Percentiles rank a stretch among this genome's conserved stretches.
These are phyloP conservation scores for Auriscalpium microsporum DNA, from an alignment of 768 basidiomycete genomes.

Conservation along the genomic window DNA sequence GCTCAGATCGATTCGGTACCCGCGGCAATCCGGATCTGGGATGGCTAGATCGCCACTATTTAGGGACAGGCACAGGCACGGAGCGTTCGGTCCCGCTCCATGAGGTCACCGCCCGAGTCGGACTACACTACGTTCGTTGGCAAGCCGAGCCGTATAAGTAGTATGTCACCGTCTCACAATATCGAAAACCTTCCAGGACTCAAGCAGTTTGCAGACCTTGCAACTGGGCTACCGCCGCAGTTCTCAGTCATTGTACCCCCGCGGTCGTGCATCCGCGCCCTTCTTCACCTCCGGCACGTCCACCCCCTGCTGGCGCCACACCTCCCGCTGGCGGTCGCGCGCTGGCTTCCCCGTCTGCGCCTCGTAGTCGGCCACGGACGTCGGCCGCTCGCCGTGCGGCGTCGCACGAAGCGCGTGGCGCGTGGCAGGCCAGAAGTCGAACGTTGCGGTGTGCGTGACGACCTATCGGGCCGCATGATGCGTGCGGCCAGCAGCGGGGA, in stretches of 20 bases:
- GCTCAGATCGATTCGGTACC: not conserved
- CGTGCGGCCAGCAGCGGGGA: not conserved
- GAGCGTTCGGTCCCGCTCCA: not conserved
- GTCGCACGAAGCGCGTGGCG: slow-evolving; percentile 77
- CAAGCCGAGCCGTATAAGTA: not conserved
- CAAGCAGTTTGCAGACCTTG: too few relatives aligned
- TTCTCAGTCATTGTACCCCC: slow-evolving; percentile 64
- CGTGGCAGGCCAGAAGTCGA: slow-evolving; percentile 73
- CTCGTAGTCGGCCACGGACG: slow-evolving; percentile 69
- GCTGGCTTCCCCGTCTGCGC: slow-evolving; percentile 53
- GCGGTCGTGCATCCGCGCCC: slow-evolving; percentile 28
- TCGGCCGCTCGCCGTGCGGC: slow-evolving; percentile 71
- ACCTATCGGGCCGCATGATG: slow-evolving; percentile 29
- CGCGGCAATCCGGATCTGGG: not conserved
- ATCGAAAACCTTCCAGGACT: too few relatives aligned
- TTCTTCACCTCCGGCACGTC: slow-evolving; percentile 25
- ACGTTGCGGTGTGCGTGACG: slow-evolving; percentile 71
- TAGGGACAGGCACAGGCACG: not conserved
- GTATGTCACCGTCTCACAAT: not conserved
- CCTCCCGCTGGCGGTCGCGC: slow-evolving; percentile 63
- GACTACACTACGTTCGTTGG: too few relatives aligned
- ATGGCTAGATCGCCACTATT: not conserved
- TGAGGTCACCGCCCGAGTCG: not conserved
- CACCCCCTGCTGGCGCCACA: slow-evolving; percentile 62
- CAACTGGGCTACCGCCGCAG: too few relatives aligned